Evolutionary conservation across 805 yeast species (phyloP), one percentile per base, ranked within the genome.

Genomic region (Myxozyma melibiosi): DNA sequence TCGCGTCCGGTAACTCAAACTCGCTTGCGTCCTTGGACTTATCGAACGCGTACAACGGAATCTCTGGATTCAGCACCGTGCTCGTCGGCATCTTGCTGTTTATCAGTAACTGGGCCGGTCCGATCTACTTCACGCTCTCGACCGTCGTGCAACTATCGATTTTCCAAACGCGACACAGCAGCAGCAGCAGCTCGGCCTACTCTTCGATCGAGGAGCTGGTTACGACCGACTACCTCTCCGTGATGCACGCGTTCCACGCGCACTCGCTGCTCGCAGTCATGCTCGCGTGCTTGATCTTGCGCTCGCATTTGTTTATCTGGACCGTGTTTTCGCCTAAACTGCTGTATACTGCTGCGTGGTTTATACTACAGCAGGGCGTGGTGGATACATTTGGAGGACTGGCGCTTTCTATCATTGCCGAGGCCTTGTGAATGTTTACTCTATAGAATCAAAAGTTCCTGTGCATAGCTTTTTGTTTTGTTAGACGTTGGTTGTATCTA

Each of bases 241-340:
- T 59, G 24, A 70, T 73, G 20, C 70, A 83, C 33, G 67, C 79
- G 1, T 87, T 85, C 66, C 87, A 86, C 68, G 74, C 85, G 1
- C 62, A 84, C 0, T 75, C 84, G 8, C 85, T 88, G 1, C 65
- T 81, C 2, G 79, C 80, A 42, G 78, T 90, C 49, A 69, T 88
- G 41, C 73, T 75, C 0, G 85, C 97, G 13, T 94, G 98, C 70
- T 78, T 79, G 49, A 76, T 80, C 20, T 77, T 91, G 64, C 78
- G 96, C 64, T 87, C 85, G 67, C 99, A 94, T 70, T 76, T 94
- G 55, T 94, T 94, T 69, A 87, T 94, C 8, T 94, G 99, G 99
- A 91, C 98, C 1, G 99, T 94, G 6, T 94, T 94, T 74, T 88
- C 96, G 50, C 99, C 99, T 1, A 92, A 91, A 67, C 70, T 94